These are phyloP conservation scores for Lizonia empirigonia DNA, from an alignment of 2,329 filamentous ascomycete species.

Conservation along the genomic window DNA sequence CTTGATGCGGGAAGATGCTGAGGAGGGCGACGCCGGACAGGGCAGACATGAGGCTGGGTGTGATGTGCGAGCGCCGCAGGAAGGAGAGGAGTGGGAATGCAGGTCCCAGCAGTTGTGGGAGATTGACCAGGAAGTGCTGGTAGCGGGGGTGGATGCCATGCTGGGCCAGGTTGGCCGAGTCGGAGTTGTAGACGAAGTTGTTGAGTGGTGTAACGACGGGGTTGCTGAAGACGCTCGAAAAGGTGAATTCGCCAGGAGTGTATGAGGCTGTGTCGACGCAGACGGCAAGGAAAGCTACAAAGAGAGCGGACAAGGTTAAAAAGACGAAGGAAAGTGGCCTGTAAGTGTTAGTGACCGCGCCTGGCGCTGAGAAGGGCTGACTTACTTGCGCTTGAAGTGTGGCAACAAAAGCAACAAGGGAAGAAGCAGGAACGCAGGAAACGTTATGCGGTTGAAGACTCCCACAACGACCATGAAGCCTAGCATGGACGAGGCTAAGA, in stretches of 20 bases:
- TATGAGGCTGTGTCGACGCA: conserved; percentile 88
- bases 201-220: conserved; percentile 59
- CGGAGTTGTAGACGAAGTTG: conserved; percentile 59
- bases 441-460: conserved; percentile 95
- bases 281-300: conserved; percentile 75
- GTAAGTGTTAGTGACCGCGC: conserved; percentile 13
- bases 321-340: conserved; percentile 66
- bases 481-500: conserved; percentile 76
- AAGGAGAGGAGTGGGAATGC: conserved; percentile 55
- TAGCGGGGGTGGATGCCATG: conserved; percentile 61
- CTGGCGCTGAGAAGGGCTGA: conserved; percentile 16
- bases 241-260: conserved; percentile 62
- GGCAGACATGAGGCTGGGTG: conserved; percentile 72
- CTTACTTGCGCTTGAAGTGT: conserved; percentile 81
- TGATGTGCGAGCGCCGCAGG: conserved; percentile 56
- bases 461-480: conserved; percentile 84
- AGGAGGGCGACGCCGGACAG: conserved; percentile 72
- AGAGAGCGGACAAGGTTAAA: conserved; percentile 67
- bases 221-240: conserved; percentile 65
- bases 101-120: conserved; percentile 60
- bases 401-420: conserved; percentile 83
- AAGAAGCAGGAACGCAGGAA: conserved; percentile 87
- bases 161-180: conserved; percentile 56
- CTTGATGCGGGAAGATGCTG: conserved; percentile 78
- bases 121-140: conserved; percentile 58